A percentile compares a stretch with the other conserved stretches of the same genome.
These are phyloP conservation scores for Phytophthora brassicae DNA, from an alignment of 352 stramenopile species.

Conservation along the genomic window DNA sequence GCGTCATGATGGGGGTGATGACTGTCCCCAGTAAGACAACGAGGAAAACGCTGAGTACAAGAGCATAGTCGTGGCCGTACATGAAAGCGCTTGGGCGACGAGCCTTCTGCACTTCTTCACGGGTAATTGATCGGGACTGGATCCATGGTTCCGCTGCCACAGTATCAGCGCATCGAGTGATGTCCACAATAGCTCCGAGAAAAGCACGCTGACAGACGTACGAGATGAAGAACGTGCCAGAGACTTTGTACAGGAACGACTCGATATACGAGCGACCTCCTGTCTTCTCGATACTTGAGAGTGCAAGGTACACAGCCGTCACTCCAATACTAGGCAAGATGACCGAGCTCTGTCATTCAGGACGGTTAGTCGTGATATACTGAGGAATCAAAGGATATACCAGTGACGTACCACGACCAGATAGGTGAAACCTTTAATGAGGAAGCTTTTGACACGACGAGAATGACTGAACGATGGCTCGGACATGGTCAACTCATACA, in stretches of 20 bases:
- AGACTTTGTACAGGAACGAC: conserved; percentile 83
- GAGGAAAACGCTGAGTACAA: conserved; percentile 78
- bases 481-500: conserved; percentile 71
- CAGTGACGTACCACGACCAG: conserved; percentile 61
- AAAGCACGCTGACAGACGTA: conserved; percentile 85
- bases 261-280: conserved; percentile 65
- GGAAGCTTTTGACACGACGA: conserved; percentile 62
- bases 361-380: neutral
- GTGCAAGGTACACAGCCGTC: conserved; percentile 73
- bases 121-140: conserved; percentile 60
- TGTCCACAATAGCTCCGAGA: conserved; percentile 69
- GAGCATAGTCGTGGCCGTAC: conserved; percentile 79
- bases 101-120: conserved; percentile 49
- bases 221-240: conserved; percentile 86
- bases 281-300: conserved; percentile 54
- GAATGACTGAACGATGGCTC: conserved; percentile 72
- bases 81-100: conserved; percentile 58
- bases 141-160: conserved; percentile 74
- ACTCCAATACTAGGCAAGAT: conserved; percentile 80
- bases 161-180: conserved; percentile 65
- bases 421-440: conserved; percentile 79
- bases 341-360: conserved; percentile 59
- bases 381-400: neutral
- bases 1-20: conserved; percentile 77
- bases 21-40: conserved; percentile 75